Conservation (phyloP, 1,139 yeast species). For the Hemisphaericaspora xylofermentans region DNA sequence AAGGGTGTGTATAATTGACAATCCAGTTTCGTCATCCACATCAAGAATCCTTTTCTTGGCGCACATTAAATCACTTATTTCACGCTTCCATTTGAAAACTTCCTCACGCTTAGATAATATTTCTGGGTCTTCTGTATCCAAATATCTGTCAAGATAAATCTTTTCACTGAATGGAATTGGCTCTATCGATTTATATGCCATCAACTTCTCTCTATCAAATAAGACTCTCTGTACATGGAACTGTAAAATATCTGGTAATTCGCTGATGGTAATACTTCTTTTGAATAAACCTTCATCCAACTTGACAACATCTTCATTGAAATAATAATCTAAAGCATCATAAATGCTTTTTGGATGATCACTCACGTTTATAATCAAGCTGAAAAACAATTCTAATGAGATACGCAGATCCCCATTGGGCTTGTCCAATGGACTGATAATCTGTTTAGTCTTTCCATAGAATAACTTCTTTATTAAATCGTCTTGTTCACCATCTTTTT, state of each 20-base stretch:
- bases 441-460: conserved; percentile 62
- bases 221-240: conserved; percentile 92
- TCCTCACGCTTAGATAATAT: conserved; percentile 55
- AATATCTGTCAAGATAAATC: conserved; percentile 82
- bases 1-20: conserved; percentile 49
- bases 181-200: conserved; percentile 79
- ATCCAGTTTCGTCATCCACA: conserved; percentile 48
- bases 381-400: conserved; percentile 74
- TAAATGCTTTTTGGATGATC: conserved; percentile 87
- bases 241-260: conserved; percentile 80
- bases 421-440: conserved; percentile 34
- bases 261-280: conserved; percentile 67
- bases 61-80: conserved; percentile 44
- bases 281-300: conserved; percentile 74
- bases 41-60: conserved; percentile 42
- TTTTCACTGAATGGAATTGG: conserved; percentile 79
- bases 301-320: conserved; percentile 69
- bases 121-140: conserved; percentile 66
- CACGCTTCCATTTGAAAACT: conserved; percentile 63
- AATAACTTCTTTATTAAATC: conserved; percentile 79
- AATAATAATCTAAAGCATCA: conserved; percentile 84
- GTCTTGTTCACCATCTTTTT: conserved; percentile 76
- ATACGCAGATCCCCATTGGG: conserved; percentile 46
- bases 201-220: conserved; percentile 69
- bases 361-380: conserved; percentile 79